Base-by-base conservation (phyloP, 2,329 filamentous ascomycete species). In the Tolypocladium inflatum region DNA sequence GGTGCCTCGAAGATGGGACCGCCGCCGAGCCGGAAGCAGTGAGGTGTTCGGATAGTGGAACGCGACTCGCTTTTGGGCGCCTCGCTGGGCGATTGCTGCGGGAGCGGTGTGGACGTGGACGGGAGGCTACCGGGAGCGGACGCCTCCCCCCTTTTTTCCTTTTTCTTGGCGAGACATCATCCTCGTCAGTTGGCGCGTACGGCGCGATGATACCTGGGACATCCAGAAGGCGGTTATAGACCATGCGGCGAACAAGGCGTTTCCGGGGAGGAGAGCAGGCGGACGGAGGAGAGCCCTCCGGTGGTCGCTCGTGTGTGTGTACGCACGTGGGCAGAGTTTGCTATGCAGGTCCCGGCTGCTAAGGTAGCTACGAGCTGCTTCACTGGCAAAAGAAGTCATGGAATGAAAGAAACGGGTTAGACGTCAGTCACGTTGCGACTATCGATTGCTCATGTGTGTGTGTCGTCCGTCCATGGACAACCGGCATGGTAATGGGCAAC, bases 1-100 rank as follows among this genome's bases (percentile, higher is more conserved):
- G 71, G 71, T 5, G 59, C 67, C 11, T 67, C 69, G 13, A 73
- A 72, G 62, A 71, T 74, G 70, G 69, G 65, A 3, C 71, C 71
- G 57, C 70, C 71, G 4, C 71, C 71, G 57, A 67, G 42, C 64
- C 69, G 43, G 61, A 63, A 55, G 43, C 56, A 53, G 54, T 56
- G 21, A 54, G 26, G 21, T 19, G 26, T 33, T 5, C 35, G 13
- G 35, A 37, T 37, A 2, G 35, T 3, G 26, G 19, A 6, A n/a
- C 19, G 17, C 7, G 26, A 19, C 17, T 51, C n/a, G 26, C 26
- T n/a, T 11, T 11, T 33, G 8, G 48, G 17, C 26, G 19, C 48
- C 26, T 17, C 17, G 26, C 4, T 19, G 15, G 26, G 26, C 48
- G 48, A 13, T 33, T 9, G 48, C 48, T 33, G 30, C 8, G 19